Conservation (phyloP, 352 stramenopile species). For the Aphanomyces euteiches region DNA sequence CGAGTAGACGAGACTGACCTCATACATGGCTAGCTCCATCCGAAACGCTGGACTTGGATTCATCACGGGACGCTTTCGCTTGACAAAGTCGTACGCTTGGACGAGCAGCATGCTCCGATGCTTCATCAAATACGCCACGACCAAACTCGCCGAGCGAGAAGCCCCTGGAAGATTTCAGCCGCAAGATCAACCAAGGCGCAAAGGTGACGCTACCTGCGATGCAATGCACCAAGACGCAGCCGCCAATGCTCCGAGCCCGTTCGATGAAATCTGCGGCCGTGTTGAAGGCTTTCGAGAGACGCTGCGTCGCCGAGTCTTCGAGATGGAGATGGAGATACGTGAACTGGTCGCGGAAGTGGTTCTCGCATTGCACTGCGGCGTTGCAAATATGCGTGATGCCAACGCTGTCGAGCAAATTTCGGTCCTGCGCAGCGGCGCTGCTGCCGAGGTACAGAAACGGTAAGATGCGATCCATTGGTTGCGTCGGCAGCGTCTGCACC, state of each 20-base stretch:
- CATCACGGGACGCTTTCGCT: constrained; percentile 19
- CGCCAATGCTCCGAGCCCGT: constrained; percentile 1
- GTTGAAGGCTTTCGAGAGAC: constrained; percentile 14
- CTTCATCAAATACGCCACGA: constrained; percentile 34
- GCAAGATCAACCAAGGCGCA: not conserved
- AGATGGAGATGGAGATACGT: constrained; percentile 26
- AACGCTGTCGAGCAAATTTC: constrained; percentile 12
- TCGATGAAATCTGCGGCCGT: constrained; percentile 22
- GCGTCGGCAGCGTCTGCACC: not conserved
- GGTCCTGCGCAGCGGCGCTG: constrained; percentile 18
- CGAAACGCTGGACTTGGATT: constrained; percentile 28
- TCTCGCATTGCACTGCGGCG: constrained; percentile 24
- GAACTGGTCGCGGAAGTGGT: constrained; percentile 29
- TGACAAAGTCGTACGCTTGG: constrained; percentile 26
- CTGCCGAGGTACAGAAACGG: constrained; percentile 16
- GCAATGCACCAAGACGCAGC: constrained; percentile 34
- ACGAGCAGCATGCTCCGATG: constrained; percentile 9
- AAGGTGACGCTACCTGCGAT: constrained; percentile 11
- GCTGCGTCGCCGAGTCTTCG: constrained; percentile 12
- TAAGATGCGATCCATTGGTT: constrained; percentile 9
- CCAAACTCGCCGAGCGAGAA: constrained; percentile 31
- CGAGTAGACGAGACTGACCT: constrained; percentile 5
- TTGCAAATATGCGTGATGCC: constrained; percentile 29
- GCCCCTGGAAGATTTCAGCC: constrained; percentile 3
- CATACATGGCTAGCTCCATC: constrained; percentile 27